Base-by-base conservation (phyloP, 768 basidiomycete species). In the Tricholoma hemisulphureum region DNA sequence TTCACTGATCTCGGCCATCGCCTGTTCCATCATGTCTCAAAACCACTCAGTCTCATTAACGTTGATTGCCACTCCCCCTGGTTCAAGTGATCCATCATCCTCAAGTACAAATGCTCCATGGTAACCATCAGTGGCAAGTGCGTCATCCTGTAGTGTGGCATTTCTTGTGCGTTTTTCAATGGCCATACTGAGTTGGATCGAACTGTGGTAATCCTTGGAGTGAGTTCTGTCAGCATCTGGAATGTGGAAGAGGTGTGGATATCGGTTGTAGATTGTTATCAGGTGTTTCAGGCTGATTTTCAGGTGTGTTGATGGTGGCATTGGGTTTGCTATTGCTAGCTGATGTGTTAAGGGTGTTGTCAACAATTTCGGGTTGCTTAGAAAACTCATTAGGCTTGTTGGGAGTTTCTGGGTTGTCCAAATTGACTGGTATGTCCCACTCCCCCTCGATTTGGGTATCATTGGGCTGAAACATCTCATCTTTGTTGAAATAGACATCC, bases 401-500 rank as follows among this genome's bases (percentile, higher is more conserved):
- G 14, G 6, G 14, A 35, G 34, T 35, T 35, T 35, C 34, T 10
- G 34, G 11, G 14, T 10, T 7, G 14, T 35, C 34, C 34, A 35
- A 35, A 35, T n/a, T 14, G 34, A 35, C 34, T 35, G 13, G 34
- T 35, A 35, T 35, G 34, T 35, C 34, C 34, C 34, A 35, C 34
- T 35, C 11, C 11, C 13, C 34, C 34, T 35, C 13, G 34, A 35
- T 35, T 35, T 35, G 34, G 34, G 11, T 35, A 35, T 39, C n/a
- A 11, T 39, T 18, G 9, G 37, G 37, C 11, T 39, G 37, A 4
- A 61, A 20, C 1, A 46, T 28, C n/a, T 61, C 57, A 34, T 63
- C 32, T 43, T 59, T 57, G 45, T 69, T 60, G 51, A 65, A 62
- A 14, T 48, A 35, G 23, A 24, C 6, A 11, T 49, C 46, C 46